Evolutionary conservation across 139 green algal species (phyloP), one percentile per base, ranked within the genome.

Genomic region (Closterium sp.): DNA sequence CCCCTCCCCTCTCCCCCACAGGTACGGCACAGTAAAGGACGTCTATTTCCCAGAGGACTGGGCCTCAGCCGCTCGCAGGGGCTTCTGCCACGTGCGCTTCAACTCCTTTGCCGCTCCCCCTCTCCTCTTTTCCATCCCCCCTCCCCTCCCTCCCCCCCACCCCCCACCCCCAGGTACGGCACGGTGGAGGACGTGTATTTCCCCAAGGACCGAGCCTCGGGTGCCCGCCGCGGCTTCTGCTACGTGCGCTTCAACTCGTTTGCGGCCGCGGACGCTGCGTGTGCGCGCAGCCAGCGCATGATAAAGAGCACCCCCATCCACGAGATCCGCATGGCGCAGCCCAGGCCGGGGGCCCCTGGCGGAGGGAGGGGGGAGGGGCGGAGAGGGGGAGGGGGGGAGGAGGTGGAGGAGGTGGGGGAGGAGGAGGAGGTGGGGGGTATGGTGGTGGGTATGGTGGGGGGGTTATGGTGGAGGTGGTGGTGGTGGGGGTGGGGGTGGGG

Each of bases 101-200:
- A 76, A n/a, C 23, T 19, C 2, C 55, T 4, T 76, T 76, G n/a
- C n/a, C n/a, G n/a, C 36, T 6, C 36, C 36, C 36, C 36, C 36
- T 55, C 36, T 55, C 36, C 36, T 6, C 4, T 55, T 55, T 55
- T 6, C 36, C 36, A 12, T 55, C 36, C 36, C 36, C 36, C 36
- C 36, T 6, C 36, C 36, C 36, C 36, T 55, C 36, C 6, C 36
- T 6, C 36, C 36, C n/a, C n/a, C n/a, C n/a, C n/a, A n/a, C n/a
- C n/a, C n/a, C n/a, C n/a, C n/a, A n/a, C n/a, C n/a, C 16, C 55
- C 55, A 93, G 90, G 90, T 93, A 93, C n/a, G 90, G 90, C 4
- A 23, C 30, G 36, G 90, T 93, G 19, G 35, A 93, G 87, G 90
- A 93, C 81, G 86, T 93, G 28, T 93, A 93, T 36, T 93, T 93